Evolutionary conservation across 768 basidiomycete genomes (phyloP), one percentile per base, ranked within the genome.

Genomic region (Phylloporus scabripes): DNA sequence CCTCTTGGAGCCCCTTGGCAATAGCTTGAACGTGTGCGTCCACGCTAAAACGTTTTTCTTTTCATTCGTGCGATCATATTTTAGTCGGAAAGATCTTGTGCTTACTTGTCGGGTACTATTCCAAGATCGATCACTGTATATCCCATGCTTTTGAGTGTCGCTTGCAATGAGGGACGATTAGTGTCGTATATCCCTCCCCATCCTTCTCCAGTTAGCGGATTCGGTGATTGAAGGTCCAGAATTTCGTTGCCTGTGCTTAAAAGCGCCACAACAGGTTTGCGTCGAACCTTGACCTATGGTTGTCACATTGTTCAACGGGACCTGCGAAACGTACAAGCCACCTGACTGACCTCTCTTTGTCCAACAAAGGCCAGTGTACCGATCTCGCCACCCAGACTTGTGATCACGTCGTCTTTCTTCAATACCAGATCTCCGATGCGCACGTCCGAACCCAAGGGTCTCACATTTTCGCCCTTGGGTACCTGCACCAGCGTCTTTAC

Each of bases 201-300:
- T 12, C 70, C 69, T 11, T 67, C 63, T 12, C 50, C 64, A 4
- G 70, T 63, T 3, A 57, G 59, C 24, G 62, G 55, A n/a, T 49
- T 56, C 11, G 68, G 69, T 39, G 69, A 63, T 34, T 84, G 77
- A 9, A 91, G 60, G 49, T 90, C 83, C 32, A 81, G 53, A 34
- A 92, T 70, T 60, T 95, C 92, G 60, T 92, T 87, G 0, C 92
- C 92, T 0, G 92, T 95, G 59, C 88, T 92, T 52, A 95, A 66
- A 37, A 93, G 65, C 1, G 88, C 92, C 0, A 93, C 81, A 1
- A 81, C 65, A 2, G 92, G 92, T 56, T 85, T 87, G 53, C 72
- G 77, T 58, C 77, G 73, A 8, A 89, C 87, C 15, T 72, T 69
- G 14, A 87, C 84, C 89, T 92, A 53, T 29, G 28, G 20, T 37